Conservation (phyloP, 371 early-diverging fungal species). For the Syncephalastrum monosporum region DNA sequence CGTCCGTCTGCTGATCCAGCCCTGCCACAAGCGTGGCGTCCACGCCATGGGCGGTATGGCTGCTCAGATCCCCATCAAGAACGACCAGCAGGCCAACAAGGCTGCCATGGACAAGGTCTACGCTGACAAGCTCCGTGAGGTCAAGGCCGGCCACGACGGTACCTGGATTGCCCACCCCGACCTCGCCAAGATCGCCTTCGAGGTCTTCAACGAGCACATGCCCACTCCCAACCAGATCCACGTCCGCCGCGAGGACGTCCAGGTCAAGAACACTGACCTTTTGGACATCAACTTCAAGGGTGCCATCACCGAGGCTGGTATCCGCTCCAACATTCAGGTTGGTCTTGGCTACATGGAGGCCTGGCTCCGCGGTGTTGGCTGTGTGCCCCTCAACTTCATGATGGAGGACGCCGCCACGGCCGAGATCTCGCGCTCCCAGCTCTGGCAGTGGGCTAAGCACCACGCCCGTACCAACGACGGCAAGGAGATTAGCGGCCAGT, state of each 20-base stretch:
- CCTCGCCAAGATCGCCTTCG: slow-evolving; percentile 83
- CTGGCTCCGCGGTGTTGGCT: slow-evolving; percentile 94
- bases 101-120: slow-evolving; percentile 89
- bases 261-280: slow-evolving; percentile 79
- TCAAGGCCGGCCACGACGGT: slow-evolving; percentile 91
- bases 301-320: slow-evolving; percentile 86
- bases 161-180: slow-evolving; percentile 99
- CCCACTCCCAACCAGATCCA: slow-evolving; percentile 94
- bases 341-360: slow-evolving; percentile 93
- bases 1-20: slow-evolving; percentile 85
- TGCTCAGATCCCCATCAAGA: slow-evolving; percentile 95
- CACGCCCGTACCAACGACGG: slow-evolving; percentile 82
- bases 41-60: slow-evolving; percentile 99
- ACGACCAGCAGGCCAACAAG: slow-evolving; percentile 80
- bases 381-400: slow-evolving; percentile 84
- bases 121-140: slow-evolving; percentile 92
- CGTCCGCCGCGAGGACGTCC: slow-evolving; percentile 88
- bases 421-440: slow-evolving; percentile 95
- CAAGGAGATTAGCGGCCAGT: slow-evolving; percentile 71
- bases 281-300: slow-evolving; percentile 78
- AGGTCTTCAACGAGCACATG: slow-evolving; percentile 93
- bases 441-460: slow-evolving; percentile 97
- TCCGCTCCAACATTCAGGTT: slow-evolving; percentile 89
- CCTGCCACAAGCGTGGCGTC: slow-evolving; percentile 95
- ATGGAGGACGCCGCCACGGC: slow-evolving; percentile 79